Evolutionary conservation across 176 grass and related monocot species (phyloP), one percentile per base, ranked within the genome.

Genomic region (Tillandsia fasciculata): DNA sequence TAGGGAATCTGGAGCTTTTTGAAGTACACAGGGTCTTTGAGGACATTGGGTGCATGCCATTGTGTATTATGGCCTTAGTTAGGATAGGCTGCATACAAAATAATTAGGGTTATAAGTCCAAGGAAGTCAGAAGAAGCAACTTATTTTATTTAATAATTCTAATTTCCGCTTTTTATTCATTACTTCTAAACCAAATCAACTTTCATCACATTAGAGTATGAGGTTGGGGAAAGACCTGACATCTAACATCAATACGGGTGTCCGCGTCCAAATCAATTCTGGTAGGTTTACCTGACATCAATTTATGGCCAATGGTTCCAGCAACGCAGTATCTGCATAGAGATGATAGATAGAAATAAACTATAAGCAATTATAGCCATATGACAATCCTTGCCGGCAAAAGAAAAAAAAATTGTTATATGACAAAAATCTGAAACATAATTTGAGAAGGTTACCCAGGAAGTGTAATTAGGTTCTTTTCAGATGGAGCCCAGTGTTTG

Each of bases 401-500:
- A 42, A 7, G 33, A 8, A 42, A 42, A 6, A 5, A 42, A 42
- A 7, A 7, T 6, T 42, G 33, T 20, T 58, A 58, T 58, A 20
- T 58, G 54, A 58, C 54, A 59, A 59, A 17, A 59, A 59, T 17
- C 8, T 58, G 3, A 18, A 59, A 48, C 24, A 53, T 26, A 66
- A 20, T 33, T 6, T 69, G 17, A 74, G 17, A 15, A 49, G 1
- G 65, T 27, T 93, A 97, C 93, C 93, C 89, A 70, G 93, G 89
- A 81, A 97, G 81, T 77, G 93, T 80, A 67, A 97, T 74, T 24
- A 97, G 69, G 69, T 97, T 97, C 76, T 79, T 84, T 51, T 92
- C 86, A 85, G 84, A 92, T 70, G 93, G 86, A 12, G 93, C 93
- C 93, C 93, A 97, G 70, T 85, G 91, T 77, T 97, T 97, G 71